phyloP scores from a whole-genome alignment of 306 rosid genomes.

The Begonia fuchsioides region DNA sequence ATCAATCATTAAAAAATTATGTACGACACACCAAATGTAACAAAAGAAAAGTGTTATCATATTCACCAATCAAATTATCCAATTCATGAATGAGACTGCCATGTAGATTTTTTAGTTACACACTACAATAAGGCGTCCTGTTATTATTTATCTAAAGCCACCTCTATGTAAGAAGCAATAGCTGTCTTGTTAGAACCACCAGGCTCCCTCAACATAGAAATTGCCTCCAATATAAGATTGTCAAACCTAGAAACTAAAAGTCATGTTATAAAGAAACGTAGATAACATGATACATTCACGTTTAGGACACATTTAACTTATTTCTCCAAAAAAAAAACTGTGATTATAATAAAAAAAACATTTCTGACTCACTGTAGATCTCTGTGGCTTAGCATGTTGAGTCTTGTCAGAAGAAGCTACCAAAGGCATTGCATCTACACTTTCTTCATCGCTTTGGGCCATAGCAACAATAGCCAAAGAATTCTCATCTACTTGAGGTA shows the following conservation, averaged over 20 bases:
- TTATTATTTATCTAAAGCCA: constrained; percentile 12
- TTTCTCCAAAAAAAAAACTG: neutral
- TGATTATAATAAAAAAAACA: neutral
- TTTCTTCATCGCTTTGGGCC: constrained; percentile 72
- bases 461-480: constrained; percentile 14
- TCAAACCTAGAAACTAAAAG: constrained; percentile 47
- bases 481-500: constrained; percentile 55
- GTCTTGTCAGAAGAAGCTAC: constrained; percentile 35
- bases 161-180: constrained; percentile 83
- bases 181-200: constrained; percentile 83
- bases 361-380: constrained; percentile 50
- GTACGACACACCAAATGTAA: too few relatives aligned
- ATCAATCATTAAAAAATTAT: too few relatives aligned
- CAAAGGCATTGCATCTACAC: constrained; percentile 43
- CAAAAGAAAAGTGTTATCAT: neutral
- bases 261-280: neutral
- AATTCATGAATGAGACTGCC: neutral
- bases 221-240: constrained; percentile 79
- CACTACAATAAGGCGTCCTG: neutral
- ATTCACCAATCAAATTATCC: neutral
- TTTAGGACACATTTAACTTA: neutral
- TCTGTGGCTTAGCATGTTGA: constrained; percentile 43
- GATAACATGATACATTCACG: neutral
- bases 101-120: neutral
- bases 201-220: constrained; percentile 57